Evolutionary conservation across 306 rosid genomes (phyloP).

Genomic region (Vachellia pachyceras): DNA sequence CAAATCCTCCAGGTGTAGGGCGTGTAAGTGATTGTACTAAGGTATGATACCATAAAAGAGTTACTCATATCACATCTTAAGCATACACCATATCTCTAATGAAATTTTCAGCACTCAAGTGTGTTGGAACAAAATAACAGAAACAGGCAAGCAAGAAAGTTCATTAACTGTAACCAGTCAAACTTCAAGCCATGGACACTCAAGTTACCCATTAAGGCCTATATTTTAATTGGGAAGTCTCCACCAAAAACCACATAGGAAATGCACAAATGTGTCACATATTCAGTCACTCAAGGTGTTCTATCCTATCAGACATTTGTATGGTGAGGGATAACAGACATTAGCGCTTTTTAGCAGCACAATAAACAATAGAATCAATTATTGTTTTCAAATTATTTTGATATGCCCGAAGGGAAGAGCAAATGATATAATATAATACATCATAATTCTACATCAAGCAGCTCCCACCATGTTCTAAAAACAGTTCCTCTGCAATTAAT

Average conservation of each 20-base stretch:
- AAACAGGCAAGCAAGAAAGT: background rate
- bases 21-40: background rate
- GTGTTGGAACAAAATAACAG: background rate
- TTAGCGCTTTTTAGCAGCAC: background rate
- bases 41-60: slow-evolving; percentile 16
- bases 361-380: slow-evolving; percentile 6
- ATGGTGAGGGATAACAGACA: slow-evolving; percentile 3
- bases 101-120: slow-evolving; percentile 3
- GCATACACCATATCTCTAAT: background rate
- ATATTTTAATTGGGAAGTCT: slow-evolving; percentile 17
- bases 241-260: background rate
- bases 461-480: slow-evolving; percentile 9
- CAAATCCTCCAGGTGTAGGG: too few species aligned
- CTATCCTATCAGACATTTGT: slow-evolving; percentile 3
- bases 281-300: background rate
- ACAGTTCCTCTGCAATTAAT: background rate
- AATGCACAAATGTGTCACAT: slow-evolving; percentile 18
- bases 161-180: background rate
- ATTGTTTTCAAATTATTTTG: background rate
- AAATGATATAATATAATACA: background rate
- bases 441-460: slow-evolving; percentile 28
- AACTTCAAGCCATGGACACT: slow-evolving; percentile 2
- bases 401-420: background rate
- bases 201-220: background rate
- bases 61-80: slow-evolving; percentile 1